phyloP scores from a whole-genome alignment of 148 eudicot species.

The Vaccinium corymbosum region DNA sequence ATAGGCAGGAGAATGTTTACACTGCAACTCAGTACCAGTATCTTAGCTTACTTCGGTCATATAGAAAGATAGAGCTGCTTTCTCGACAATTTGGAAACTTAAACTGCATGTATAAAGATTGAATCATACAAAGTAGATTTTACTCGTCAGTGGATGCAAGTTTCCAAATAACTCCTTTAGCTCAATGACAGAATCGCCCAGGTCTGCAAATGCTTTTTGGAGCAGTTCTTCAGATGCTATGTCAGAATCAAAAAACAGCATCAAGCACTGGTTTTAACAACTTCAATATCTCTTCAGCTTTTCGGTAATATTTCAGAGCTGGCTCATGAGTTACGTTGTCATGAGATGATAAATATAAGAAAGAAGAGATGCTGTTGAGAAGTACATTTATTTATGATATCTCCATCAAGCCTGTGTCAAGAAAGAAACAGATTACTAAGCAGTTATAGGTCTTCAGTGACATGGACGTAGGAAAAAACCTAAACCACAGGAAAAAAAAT shows the following conservation, averaged over 20 bases:
- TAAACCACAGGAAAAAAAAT: background rate
- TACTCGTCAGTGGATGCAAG: conserved; percentile 79
- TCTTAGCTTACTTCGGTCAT: background rate
- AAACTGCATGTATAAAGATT: conserved; percentile 5
- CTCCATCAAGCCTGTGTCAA: conserved; percentile 70
- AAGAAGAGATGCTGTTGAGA: conserved; percentile 63
- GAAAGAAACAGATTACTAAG: conserved; percentile 11
- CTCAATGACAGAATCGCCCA: conserved; percentile 54
- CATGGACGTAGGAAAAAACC: background rate
- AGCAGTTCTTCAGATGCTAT: conserved; percentile 53
- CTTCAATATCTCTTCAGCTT: conserved; percentile 69
- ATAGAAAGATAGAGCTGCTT: background rate
- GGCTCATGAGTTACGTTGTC: conserved; percentile 52
- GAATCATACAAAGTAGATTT: conserved; percentile 75
- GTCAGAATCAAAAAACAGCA: conserved; percentile 53
- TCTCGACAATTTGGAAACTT: background rate
- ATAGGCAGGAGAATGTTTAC: background rate
- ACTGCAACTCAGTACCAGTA: background rate
- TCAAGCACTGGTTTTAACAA: conserved; percentile 70
- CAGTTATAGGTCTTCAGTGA: background rate
- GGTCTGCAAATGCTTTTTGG: conserved; percentile 50
- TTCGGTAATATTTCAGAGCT: conserved; percentile 49
- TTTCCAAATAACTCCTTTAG: conserved; percentile 63
- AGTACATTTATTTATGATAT: conserved; percentile 69
- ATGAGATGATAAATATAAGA: conserved; percentile 46